phyloP scores from a whole-genome alignment of 2,329 filamentous ascomycete species.

The Clonostachys solani region DNA sequence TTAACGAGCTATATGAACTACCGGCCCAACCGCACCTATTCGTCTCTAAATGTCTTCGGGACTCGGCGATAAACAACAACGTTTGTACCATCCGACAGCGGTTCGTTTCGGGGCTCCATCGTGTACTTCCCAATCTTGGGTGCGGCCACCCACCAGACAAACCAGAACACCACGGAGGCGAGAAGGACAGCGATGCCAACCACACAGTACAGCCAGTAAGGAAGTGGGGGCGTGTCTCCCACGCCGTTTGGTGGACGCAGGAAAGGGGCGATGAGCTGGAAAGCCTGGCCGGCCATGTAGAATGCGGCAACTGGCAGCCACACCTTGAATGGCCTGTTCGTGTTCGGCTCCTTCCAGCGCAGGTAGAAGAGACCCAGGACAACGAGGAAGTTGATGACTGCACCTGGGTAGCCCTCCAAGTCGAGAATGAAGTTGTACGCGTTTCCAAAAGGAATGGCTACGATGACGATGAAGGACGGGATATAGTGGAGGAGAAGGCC shows the following conservation, averaged over 20 bases:
- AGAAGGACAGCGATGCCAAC: constrained; percentile 47
- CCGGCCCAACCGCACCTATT: too few species aligned
- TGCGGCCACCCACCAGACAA: constrained; percentile 39
- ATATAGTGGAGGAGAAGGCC: constrained; percentile 61
- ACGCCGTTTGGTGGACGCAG: constrained; percentile 42
- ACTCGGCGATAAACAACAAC: too few species aligned
- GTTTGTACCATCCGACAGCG: too few species aligned
- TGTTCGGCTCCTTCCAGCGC: too few species aligned
- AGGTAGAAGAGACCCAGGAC: too few species aligned
- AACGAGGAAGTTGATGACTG: constrained; percentile 20
- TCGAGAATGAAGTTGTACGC: constrained; percentile 66
- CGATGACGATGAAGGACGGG: constrained; percentile 59
- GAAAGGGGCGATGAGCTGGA: constrained; percentile 36
- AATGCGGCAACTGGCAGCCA: too few species aligned
- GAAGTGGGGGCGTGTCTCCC: constrained; percentile 43
- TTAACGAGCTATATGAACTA: too few species aligned
- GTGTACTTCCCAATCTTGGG: constrained; percentile 37
- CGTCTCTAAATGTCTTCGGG: too few species aligned
- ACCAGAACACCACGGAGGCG: constrained; percentile 48
- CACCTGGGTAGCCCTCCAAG: constrained; percentile 18
- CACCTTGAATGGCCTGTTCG: too few species aligned
- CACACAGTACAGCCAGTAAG: constrained; percentile 52
- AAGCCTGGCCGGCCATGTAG: too few species aligned
- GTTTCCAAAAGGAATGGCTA: constrained; percentile 62
- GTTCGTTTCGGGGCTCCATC: too few species aligned